Evolutionary conservation across 176 grass and related monocot genomes (phyloP).

Genomic region (Oryza coarctata): DNA sequence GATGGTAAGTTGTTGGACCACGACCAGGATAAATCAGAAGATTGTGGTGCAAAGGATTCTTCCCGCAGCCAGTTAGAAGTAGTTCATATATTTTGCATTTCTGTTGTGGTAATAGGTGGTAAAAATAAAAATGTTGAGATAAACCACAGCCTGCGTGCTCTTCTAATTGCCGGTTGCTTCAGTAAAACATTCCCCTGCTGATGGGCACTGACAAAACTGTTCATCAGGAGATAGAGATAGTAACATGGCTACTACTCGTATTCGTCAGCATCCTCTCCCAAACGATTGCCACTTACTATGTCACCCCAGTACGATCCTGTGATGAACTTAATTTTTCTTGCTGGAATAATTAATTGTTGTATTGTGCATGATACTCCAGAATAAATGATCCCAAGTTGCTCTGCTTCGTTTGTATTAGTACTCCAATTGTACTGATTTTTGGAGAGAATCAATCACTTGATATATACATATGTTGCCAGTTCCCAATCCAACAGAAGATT

Average conservation of each 20-base stretch:
- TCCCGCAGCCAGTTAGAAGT: slow-evolving; percentile 7
- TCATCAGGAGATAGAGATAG: neutral
- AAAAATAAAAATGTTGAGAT: neutral
- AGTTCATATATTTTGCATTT: slow-evolving; percentile 8
- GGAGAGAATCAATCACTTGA: neutral
- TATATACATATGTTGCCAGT: neutral
- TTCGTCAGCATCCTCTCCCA: neutral
- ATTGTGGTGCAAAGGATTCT: slow-evolving; percentile 8
- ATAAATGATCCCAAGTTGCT: neutral
- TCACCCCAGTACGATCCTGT: neutral
- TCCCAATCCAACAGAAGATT: neutral
- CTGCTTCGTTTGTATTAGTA: neutral
- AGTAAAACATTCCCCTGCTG: neutral
- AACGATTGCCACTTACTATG: neutral
- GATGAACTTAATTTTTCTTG: neutral
- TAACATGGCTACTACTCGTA: too few species aligned
- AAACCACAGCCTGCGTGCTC: neutral
- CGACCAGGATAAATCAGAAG: slow-evolving; percentile 41
- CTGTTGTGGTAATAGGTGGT: neutral
- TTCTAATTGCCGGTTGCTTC: neutral
- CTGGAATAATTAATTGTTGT: neutral
- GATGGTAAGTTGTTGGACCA: slow-evolving; percentile 66
- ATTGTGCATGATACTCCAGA: neutral
- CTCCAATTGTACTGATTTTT: neutral
- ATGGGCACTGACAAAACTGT: neutral